phyloP scores from a whole-genome alignment of 75 land plant genomes.

The Ceratopteris richardii region DNA sequence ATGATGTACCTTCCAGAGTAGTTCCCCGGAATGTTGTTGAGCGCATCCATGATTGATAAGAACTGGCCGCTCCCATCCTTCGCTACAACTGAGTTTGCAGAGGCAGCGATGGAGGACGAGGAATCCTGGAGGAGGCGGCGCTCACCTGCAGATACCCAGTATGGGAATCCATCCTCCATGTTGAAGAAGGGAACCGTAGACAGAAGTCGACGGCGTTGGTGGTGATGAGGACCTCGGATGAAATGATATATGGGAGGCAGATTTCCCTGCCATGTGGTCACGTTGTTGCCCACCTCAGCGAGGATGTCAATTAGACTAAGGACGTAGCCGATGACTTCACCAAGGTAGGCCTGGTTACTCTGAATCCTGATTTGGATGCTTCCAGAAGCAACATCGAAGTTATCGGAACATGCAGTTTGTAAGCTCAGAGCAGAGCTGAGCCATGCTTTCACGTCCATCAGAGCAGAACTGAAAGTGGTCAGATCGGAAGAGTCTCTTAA shows the following conservation, averaged over 20 bases:
- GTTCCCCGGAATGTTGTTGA: slow-evolving; percentile 40
- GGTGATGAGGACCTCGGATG: background rate
- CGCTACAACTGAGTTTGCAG: slow-evolving; percentile 48
- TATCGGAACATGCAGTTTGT: slow-evolving; percentile 49
- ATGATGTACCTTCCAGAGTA: slow-evolving; percentile 46
- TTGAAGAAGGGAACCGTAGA: background rate
- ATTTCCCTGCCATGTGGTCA: background rate
- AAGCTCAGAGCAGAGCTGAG: slow-evolving; percentile 55
- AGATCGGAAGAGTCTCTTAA: slow-evolving; percentile 33
- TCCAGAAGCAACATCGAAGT: background rate
- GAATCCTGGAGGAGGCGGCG: slow-evolving; percentile 25
- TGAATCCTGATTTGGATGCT: background rate
- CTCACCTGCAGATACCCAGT: slow-evolving; percentile 30
- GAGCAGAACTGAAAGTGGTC: slow-evolving; percentile 29
- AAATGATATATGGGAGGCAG: background rate
- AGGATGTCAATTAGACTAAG: background rate
- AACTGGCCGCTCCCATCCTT: slow-evolving; percentile 56
- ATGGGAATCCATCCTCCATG: slow-evolving; percentile 21
- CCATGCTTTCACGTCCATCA: slow-evolving; percentile 48
- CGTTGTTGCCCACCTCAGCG: background rate
- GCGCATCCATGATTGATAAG: slow-evolving; percentile 41
- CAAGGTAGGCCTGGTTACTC: background rate
- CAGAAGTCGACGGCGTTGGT: background rate
- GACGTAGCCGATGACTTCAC: background rate
- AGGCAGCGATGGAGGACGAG: slow-evolving; percentile 11